Evolutionary conservation across 1,284 basidiomycete species (phyloP), one percentile per base, ranked within the genome.

Genomic region (Somion occarium): DNA sequence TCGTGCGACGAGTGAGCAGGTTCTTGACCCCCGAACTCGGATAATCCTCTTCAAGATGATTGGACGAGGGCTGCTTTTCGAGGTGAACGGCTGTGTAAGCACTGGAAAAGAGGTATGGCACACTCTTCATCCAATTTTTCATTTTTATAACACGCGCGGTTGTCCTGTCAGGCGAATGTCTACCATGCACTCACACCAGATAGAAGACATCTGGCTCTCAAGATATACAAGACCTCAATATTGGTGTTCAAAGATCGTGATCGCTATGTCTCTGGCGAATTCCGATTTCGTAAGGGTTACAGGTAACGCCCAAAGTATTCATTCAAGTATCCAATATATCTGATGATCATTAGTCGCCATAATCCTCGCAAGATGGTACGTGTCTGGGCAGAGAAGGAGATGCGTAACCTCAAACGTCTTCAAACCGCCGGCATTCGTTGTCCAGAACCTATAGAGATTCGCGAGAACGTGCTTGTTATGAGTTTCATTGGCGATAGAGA

Each of bases 341-440:
- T 18, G 9, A 42, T 18, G 18, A 34, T 20, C 43, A 11, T 22
- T 18, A 67, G 87, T 58, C 85, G 88, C 47, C 85, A 83, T 58
- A 99, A 99, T 65, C 96, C 97, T 7, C 83, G 97, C 38, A 99
- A 99, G 72, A 99, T 99, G 96, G 96, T 99, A 15, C 82, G 93
- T 11, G 73, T 99, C 5, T 99, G 97, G 97, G 97, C 97, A 0
- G 97, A 99, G 69, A 99, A 99, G 71, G 97, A 99, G 69, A 89
- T 98, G 84, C 82, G 97, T 18, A 99, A 99, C 64, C 71, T 99
- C 56, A 89, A 90, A 63, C 80, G 97, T 9, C 73, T 99, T 44
- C 76, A 82, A 7, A 71, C 83, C 23, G 92, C 92, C 5, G 94
- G 91, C 0, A 81, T 99, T 44, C 77, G 82, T 24, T 92, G 91